Conservation (phyloP, 176 grass and related monocot genomes). For the Aegilops speltoides region DNA sequence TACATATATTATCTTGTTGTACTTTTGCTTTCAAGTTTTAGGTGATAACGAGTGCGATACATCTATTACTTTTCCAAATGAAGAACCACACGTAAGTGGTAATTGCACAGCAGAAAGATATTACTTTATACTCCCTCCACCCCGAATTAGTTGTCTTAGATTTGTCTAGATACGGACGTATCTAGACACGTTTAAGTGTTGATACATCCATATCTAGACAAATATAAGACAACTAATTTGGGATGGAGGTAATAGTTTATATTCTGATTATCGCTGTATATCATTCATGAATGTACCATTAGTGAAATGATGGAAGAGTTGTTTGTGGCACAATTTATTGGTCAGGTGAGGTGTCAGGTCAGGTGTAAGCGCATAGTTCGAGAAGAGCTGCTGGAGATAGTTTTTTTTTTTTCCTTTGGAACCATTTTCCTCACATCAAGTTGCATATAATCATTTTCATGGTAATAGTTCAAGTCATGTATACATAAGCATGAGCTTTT, state of each 20-base stretch:
- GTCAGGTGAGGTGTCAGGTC: constrained; percentile 14
- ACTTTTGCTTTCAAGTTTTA: neutral
- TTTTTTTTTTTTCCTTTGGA: constrained; percentile 2
- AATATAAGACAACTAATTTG: too few relatives aligned
- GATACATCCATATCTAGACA: too few relatives aligned
- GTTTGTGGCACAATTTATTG: constrained; percentile 14
- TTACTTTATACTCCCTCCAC: neutral
- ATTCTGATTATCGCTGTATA: neutral
- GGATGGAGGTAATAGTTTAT: neutral
- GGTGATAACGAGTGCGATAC: neutral
- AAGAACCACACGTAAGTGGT: neutral
- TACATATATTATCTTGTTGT: neutral
- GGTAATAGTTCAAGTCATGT: constrained; percentile 16
- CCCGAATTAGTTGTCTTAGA: too few relatives aligned
- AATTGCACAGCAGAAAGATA: neutral
- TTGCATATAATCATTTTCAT: neutral
- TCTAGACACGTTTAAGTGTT: too few relatives aligned
- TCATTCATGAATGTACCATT: neutral
- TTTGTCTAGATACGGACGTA: too few relatives aligned
- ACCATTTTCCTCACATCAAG: constrained; percentile 15
- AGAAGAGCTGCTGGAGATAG: neutral
- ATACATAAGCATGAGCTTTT: constrained; percentile 17
- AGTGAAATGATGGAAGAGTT: constrained; percentile 23
- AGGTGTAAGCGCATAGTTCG: constrained; percentile 8
- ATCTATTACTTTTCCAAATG: neutral